Base-by-base conservation (phyloP, 805 yeast genomes). In the Metschnikowia orientalis region DNA sequence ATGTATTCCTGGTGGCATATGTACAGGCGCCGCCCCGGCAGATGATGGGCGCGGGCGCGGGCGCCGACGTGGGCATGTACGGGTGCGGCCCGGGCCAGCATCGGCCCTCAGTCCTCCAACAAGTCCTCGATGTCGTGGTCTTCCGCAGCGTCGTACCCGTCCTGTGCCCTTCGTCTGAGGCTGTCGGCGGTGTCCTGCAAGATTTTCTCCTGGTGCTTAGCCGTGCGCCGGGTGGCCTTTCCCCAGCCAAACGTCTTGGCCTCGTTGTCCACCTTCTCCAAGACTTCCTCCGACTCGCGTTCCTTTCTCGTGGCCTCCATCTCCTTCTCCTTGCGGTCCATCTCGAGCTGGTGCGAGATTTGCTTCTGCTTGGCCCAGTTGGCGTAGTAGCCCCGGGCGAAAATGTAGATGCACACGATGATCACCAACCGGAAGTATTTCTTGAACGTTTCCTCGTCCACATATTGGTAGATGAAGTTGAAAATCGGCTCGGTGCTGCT, bases 181-280 rank as follows among this genome's bases (percentile, higher is more conserved):
- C 54, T 58, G 13, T 57, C 53, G 28, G 62, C 53, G 10, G 59
- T 52, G 30, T 74, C 70, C 46, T 77, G 76, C 24, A 81, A 61
- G 10, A 71, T 42, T 35, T 73, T 63, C 46, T 78, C 73, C 46
- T 77, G 77, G 38, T 65, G 63, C 34, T 75, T 72, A 25, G 75
- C 75, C 38, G 66, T 67, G 43, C 66, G 64, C 63, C 89, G 73
- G 5, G 89, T 81, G 50, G 71, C 70, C 54, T 82, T 83, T 35
- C 92, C 92, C 87, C 88, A 82, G 18, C 92, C 90, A 65, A 82
- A 82, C 4, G 67, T 43, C 23, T 61, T 52, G 21, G 77, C 77
- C 44, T 63, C 69, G 8, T 44, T 30, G 26, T 55, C 50, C 43
- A 65, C 53, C 30, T 44, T 35, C 24, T 61, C 61, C 26, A 63